Evolutionary conservation across 352 stramenopile species (phyloP).

Genomic region (Peronospora belbahrii): DNA sequence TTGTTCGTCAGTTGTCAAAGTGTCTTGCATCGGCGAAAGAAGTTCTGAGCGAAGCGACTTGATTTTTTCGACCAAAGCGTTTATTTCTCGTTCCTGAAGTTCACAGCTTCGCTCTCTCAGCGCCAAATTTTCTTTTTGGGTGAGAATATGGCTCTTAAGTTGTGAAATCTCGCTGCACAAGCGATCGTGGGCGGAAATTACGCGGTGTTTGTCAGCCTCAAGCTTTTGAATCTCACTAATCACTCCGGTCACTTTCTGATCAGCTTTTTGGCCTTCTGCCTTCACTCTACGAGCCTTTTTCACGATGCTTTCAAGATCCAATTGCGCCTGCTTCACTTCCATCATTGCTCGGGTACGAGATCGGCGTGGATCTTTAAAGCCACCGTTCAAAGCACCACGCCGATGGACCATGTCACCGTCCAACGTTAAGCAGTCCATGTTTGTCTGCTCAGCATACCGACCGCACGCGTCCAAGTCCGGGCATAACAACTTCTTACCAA

Average conservation of each 20-base stretch:
- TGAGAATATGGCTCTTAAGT: conserved; percentile 65
- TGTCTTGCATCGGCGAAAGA: conserved; percentile 68
- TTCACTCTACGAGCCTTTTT: conserved; percentile 79
- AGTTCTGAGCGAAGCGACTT: conserved; percentile 49
- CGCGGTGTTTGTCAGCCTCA: conserved; percentile 69
- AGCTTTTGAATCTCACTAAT: conserved; percentile 82
- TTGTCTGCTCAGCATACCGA: conserved; percentile 65
- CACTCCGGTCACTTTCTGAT: conserved; percentile 81
- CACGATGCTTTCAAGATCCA: conserved; percentile 59
- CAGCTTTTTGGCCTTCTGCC: conserved; percentile 83
- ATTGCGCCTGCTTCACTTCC: conserved; percentile 71
- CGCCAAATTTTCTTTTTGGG: conserved; percentile 40
- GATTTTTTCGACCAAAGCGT: conserved; percentile 48
- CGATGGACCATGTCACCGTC: conserved; percentile 97
- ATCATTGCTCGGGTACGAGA: conserved; percentile 78
- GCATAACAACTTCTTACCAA: conserved; percentile 96
- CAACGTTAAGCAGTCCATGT: conserved; percentile 98
- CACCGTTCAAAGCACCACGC: conserved; percentile 94
- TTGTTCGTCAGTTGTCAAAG: conserved; percentile 47
- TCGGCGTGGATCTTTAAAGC: conserved; percentile 89
- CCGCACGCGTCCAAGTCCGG: conserved; percentile 87
- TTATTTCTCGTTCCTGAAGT: conserved; percentile 55
- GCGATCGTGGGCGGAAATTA: conserved; percentile 60
- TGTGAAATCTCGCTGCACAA: conserved; percentile 79
- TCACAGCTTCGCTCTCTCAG: conserved; percentile 53